phyloP scores from a whole-genome alignment of 768 basidiomycete genomes.

The Naematelia encephala region DNA sequence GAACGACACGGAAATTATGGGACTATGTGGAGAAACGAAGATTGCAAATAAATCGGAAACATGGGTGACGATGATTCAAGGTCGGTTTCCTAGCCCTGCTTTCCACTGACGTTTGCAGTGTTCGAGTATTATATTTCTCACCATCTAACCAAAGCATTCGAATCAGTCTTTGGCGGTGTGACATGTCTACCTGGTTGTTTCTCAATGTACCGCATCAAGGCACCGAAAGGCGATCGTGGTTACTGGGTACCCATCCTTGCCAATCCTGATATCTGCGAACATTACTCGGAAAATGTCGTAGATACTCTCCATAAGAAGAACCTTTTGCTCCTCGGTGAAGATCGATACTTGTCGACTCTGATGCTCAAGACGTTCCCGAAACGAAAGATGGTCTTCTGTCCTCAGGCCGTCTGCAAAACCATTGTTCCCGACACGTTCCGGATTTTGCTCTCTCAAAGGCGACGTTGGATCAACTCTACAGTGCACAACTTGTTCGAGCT shows the following conservation, averaged over 20 bases:
- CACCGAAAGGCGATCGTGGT: constrained; percentile 90
- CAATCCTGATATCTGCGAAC: constrained; percentile 97
- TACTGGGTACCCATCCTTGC: constrained; percentile 99
- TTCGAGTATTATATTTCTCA: constrained; percentile 99
- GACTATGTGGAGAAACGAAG: constrained; percentile 98
- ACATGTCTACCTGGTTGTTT: constrained; percentile 99
- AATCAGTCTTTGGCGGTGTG: constrained; percentile 98
- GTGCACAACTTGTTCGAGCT: constrained; percentile 97
- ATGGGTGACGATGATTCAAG: constrained; percentile 99
- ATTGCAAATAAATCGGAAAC: constrained; percentile 98
- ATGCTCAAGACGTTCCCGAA: constrained; percentile 99
- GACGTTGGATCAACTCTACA: constrained; percentile 99
- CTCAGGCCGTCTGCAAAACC: constrained; percentile 98
- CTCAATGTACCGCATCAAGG: constrained; percentile 99
- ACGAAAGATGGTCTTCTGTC: constrained; percentile 98
- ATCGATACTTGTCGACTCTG: constrained; percentile 96
- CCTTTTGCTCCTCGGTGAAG: constrained; percentile 90
- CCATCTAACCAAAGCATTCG: constrained; percentile 98
- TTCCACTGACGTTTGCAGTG: constrained; percentile 57
- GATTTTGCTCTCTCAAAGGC: constrained; percentile 88
- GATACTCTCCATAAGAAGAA: constrained; percentile 99
- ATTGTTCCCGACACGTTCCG: constrained; percentile 95
- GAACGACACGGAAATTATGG: constrained; percentile 97
- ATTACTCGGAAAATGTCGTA: constrained; percentile 98
- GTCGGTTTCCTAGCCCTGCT: constrained; percentile 55